These are phyloP conservation scores for Nakazawaea ambrosiae DNA, from an alignment of 805 yeast species.

Conservation along the genomic window DNA sequence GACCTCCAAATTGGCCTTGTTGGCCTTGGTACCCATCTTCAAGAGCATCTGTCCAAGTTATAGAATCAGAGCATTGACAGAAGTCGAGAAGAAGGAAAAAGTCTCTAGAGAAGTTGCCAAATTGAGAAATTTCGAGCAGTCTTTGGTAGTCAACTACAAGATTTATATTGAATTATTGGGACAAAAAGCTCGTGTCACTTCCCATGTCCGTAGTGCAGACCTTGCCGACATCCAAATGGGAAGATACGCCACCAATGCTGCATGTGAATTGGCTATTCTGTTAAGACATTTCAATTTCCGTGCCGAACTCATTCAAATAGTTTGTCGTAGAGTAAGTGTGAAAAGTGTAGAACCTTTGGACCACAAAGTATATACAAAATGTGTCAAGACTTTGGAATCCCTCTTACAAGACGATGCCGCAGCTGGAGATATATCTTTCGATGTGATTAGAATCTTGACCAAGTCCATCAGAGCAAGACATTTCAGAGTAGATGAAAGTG, in stretches of 20 bases:
- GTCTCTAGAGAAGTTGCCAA: slow-evolving; percentile 78
- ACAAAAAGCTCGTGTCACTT: slow-evolving; percentile 26
- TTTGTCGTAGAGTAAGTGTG: slow-evolving; percentile 61
- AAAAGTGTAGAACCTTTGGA: slow-evolving; percentile 46
- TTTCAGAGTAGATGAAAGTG: slow-evolving; percentile 78
- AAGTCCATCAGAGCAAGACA: slow-evolving; percentile 69
- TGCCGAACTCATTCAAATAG: slow-evolving; percentile 59
- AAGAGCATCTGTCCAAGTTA: slow-evolving; percentile 85
- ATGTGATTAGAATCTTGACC: slow-evolving; percentile 57
- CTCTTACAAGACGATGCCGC: slow-evolving; percentile 70
- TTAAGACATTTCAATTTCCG: slow-evolving; percentile 78
- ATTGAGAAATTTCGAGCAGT: slow-evolving; percentile 75
- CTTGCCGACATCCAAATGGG: slow-evolving; percentile 32
- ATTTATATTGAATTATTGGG: slow-evolving; percentile 54
- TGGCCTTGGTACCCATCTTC: slow-evolving; percentile 80
- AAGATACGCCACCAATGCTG: slow-evolving; percentile 60
- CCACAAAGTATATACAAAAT: slow-evolving; percentile 43
- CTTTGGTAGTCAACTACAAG: slow-evolving; percentile 61
- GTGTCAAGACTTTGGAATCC: slow-evolving; percentile 61
- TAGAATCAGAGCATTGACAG: slow-evolving; percentile 75
- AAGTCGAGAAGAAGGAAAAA: slow-evolving; percentile 71
- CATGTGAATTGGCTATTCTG: slow-evolving; percentile 65
- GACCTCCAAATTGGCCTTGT: slow-evolving; percentile 62
- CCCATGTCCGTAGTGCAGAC: slow-evolving; percentile 20
- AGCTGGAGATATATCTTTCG: slow-evolving; percentile 74